Evolutionary conservation across 2,329 filamentous ascomycete genomes (phyloP).

Genomic region (Penicillium expansum): DNA sequence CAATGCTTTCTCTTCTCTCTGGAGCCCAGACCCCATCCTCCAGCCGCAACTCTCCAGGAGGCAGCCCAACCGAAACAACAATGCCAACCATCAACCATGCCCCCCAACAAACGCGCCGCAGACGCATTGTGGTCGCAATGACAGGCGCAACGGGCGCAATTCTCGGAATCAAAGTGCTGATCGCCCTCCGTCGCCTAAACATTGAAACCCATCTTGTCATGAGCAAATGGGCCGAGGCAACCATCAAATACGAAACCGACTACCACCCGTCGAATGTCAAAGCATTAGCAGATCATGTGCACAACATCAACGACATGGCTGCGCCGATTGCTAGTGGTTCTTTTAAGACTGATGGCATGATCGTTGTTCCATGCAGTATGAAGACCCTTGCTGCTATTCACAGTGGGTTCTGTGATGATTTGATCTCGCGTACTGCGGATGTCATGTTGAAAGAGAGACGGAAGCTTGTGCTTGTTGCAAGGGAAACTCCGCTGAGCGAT

Average conservation of each 20-base stretch:
- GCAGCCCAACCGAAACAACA: neutral
- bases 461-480: constrained; percentile 40
- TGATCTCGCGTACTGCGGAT: constrained; percentile 48
- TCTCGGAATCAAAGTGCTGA: constrained; percentile 45
- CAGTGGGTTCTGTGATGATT: constrained; percentile 45
- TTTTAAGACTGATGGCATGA: constrained; percentile 47
- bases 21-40: neutral
- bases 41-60: neutral
- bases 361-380: constrained; percentile 50
- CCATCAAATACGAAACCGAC: constrained; percentile 49
- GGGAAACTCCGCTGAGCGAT: constrained; percentile 50
- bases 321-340: constrained; percentile 49
- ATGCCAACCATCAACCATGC: neutral
- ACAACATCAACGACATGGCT: constrained; percentile 46
- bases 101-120: neutral
- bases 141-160: constrained; percentile 52
- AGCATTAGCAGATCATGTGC: constrained; percentile 39
- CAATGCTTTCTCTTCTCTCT: neutral
- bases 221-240: constrained; percentile 50
- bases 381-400: constrained; percentile 48
- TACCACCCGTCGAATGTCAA: constrained; percentile 38
- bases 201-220: constrained; percentile 51
- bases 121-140: constrained; percentile 49
- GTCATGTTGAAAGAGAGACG: constrained; percentile 49
- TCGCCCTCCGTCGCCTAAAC: constrained; percentile 42